phyloP scores from a whole-genome alignment of 495 filamentous ascomycete species.

The Corynascus novoguineensis region DNA sequence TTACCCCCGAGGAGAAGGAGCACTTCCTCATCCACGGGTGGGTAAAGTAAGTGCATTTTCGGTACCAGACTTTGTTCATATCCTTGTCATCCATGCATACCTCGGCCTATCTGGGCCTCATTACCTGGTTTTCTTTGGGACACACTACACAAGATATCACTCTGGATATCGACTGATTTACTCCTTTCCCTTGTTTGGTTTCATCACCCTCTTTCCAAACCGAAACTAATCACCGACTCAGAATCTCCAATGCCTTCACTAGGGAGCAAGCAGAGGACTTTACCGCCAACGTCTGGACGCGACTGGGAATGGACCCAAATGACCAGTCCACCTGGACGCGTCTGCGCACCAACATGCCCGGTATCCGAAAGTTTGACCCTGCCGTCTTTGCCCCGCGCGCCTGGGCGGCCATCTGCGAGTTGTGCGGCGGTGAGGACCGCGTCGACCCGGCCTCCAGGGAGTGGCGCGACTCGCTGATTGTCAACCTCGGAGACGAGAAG shows the following conservation, averaged over 20 bases:
- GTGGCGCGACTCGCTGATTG: constrained; percentile 67
- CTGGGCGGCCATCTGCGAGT: constrained; percentile 64
- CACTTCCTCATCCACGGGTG: constrained; percentile 64
- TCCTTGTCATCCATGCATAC: no score
- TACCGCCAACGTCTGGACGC: constrained; percentile 57
- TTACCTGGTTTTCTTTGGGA: no score
- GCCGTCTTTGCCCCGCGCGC: constrained; percentile 60
- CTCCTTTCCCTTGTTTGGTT: background rate
- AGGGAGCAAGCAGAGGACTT: constrained; percentile 53
- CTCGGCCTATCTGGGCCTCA: no score
- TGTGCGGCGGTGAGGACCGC: constrained; percentile 61
- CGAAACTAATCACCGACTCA: constrained; percentile 10
- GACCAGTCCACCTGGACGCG: constrained; percentile 64
- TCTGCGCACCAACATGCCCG: constrained; percentile 62
- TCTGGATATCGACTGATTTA: background rate
- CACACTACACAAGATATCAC: no score
- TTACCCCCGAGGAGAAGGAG: constrained; percentile 56
- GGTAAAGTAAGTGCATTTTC: constrained; percentile 40
- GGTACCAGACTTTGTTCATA: background rate
- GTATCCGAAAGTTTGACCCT: constrained; percentile 48
- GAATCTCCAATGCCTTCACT: constrained; percentile 47
- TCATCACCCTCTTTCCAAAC: background rate
- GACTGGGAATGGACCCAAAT: constrained; percentile 59
- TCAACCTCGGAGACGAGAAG: constrained; percentile 62
- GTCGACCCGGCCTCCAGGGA: constrained; percentile 43